Base-by-base conservation (phyloP, 805 yeast species). In the Barnettozyma sucrosica region DNA sequence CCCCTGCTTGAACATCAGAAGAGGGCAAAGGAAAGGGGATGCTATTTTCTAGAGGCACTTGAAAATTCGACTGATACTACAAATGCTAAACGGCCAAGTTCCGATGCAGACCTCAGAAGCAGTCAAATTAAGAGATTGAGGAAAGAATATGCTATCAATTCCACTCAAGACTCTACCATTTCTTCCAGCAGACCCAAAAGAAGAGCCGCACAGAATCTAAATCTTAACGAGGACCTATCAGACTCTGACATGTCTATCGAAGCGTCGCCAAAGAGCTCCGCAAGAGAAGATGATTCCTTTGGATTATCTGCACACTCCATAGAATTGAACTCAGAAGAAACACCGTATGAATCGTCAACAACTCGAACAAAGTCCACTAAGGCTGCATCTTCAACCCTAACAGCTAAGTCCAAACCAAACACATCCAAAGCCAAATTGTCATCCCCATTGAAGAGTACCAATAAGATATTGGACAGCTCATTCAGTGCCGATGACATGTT, bases 1-100 rank as follows among this genome's bases (percentile, higher is more conserved):
- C 92, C 90, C 0, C 49, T 72, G 8, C 68, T 54, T 14, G 89
- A 81, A 53, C 93, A 85, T 58, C 51, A 57, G n/a, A 62, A 66
- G 45, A 59, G 76, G 43, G 62, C 66, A 20, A 70, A 68, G 3
- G 57, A 67, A 24, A 43, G 67, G 28, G 48, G 37, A 1, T 72
- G 84, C 61, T 65, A 68, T 52, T 64, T 71, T 34, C 37, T 61
- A 16, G 34, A 46, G 2, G 40, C 44, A 19, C 18, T 48, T 4
- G 37, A 41, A 19, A 11, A 16, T 6, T 28, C 32, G 14, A 9
- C 32, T 13, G 16, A 13, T 11, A 28, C 32, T 28, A 28, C 32
- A 13, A n/a, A 28, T 13, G 5, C 16, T 28, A 49, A 47, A n/a
- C 43, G 47, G 20, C 26, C 7, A n/a, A 41, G 32, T 7, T 43